Evolutionary conservation across 768 basidiomycete genomes (phyloP).

Genomic region (Lentinula sp.): DNA sequence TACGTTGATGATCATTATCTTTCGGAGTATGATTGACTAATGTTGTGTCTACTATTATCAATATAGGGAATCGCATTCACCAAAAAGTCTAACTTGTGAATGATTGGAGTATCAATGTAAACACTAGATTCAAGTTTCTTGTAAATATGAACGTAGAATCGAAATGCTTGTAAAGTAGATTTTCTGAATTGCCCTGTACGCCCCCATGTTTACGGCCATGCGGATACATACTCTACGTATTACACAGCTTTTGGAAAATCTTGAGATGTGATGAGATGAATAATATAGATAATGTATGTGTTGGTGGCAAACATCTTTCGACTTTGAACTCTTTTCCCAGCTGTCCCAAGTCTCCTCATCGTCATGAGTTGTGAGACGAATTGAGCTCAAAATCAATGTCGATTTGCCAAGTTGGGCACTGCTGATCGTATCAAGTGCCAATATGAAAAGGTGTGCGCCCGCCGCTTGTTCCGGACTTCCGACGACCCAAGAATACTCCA

Average conservation of each 20-base stretch:
- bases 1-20: conserved; percentile 20
- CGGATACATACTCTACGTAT: too few species aligned
- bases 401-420: neutral
- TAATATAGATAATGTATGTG: too few species aligned
- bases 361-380: too few species aligned
- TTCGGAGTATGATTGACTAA: neutral
- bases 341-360: too few species aligned
- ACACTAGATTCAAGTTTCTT: neutral
- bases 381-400: neutral
- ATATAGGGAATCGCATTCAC: conserved; percentile 13
- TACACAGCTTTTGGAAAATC: too few species aligned
- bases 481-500: neutral
- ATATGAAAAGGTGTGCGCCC: neutral
- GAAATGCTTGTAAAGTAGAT: neutral
- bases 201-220: too few species aligned
- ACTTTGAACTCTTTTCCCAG: too few species aligned
- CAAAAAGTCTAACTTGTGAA: conserved; percentile 11
- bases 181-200: neutral
- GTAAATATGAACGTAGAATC: neutral
- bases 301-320: too few species aligned
- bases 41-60: neutral
- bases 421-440: neutral
- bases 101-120: neutral
- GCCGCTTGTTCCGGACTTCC: neutral
- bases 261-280: too few species aligned